A percentile compares a stretch with the other conserved stretches of the same genome.
Evolutionary conservation across 2,329 filamentous ascomycete species (phyloP).

Genomic region (Beauveria pseudobassiana): DNA sequence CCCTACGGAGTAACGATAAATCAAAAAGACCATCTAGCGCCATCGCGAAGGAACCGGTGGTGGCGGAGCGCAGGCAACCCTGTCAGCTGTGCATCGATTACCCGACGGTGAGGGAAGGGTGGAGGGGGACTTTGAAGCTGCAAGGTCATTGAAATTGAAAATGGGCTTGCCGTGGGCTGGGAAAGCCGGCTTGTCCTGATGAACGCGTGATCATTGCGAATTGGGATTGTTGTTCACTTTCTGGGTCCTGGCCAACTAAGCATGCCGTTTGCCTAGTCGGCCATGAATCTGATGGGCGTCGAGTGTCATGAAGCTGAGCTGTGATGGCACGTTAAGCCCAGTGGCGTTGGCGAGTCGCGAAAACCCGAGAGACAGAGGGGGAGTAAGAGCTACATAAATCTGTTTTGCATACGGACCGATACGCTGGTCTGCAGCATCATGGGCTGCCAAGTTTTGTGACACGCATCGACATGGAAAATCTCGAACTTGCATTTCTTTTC

Average conservation of each 20-base stretch:
- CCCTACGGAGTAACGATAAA: background rate
- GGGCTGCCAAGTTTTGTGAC: too few relatives aligned
- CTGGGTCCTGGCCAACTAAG: background rate
- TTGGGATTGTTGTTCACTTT: background rate
- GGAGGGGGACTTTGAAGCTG: background rate
- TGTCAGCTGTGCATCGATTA: background rate
- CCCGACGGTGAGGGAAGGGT: too few relatives aligned
- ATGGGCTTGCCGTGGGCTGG: background rate
- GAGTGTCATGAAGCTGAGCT: too few relatives aligned
- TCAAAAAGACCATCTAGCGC: background rate
- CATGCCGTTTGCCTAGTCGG: background rate
- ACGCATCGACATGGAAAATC: too few relatives aligned
- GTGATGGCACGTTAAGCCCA: too few relatives aligned
- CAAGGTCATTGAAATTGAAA: background rate
- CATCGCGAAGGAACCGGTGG: background rate
- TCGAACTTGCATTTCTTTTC: too few relatives aligned
- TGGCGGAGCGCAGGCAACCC: background rate
- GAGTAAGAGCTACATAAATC: too few relatives aligned
- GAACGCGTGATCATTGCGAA: background rate
- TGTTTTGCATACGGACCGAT: too few relatives aligned
- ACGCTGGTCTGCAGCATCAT: too few relatives aligned
- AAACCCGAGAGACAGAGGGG: too few relatives aligned
- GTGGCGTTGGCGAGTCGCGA: too few relatives aligned
- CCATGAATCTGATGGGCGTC: too few relatives aligned
- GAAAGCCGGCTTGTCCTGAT: background rate